Evolutionary conservation across 192 early-diverging fungal genomes (phyloP), one percentile per base, ranked within the genome.

Genomic region (Podila epicladia): DNA sequence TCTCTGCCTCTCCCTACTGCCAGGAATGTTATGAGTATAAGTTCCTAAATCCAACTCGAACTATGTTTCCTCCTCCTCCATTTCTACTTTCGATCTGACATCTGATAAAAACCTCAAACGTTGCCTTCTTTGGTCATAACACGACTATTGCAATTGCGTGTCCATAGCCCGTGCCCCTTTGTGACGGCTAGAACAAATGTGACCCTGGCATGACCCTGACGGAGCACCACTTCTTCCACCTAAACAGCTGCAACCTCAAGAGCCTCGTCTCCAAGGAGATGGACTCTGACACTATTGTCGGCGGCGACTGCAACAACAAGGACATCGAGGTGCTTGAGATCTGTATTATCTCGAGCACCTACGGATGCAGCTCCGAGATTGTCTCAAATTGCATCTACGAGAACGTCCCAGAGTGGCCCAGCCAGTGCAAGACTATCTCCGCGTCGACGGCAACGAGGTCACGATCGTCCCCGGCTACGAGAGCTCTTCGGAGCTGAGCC

Each of bases 221-320:
- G 31, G 31, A 61, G 59, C 35, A 61, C 59, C 59, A 15, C 11
- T 15, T 31, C 9, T 61, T 61, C 59, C 11, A 32, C 29, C 59
- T 61, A 31, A 61, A 61, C 31, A 61, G 59, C 59, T 33, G 0
- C 59, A 33, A 61, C 31, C 59, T 61, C 9, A 61, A 61, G 8
- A 61, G 26, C 31, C 12, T 33, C 59, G 31, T 61, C 59, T 61
- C 59, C 59, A 28, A 33, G 31, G 15, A 19, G 15, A 1, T 20
- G 2, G 59, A 61, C 29, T 12, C 9, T 24, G 29, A 61, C 59
- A 6, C 5, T 6, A 20, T 61, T 6, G 31, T 61, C 19, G 59
- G 31, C 0, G 59, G 59, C 31, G 31, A 35, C 59, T 3, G 2
- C 59, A 31, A 31, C 19, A 31, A 61, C 59, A 61, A 61, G 59